Conservation (phyloP, 805 yeast species). For the Wickerhamomyces hampshirensis region DNA sequence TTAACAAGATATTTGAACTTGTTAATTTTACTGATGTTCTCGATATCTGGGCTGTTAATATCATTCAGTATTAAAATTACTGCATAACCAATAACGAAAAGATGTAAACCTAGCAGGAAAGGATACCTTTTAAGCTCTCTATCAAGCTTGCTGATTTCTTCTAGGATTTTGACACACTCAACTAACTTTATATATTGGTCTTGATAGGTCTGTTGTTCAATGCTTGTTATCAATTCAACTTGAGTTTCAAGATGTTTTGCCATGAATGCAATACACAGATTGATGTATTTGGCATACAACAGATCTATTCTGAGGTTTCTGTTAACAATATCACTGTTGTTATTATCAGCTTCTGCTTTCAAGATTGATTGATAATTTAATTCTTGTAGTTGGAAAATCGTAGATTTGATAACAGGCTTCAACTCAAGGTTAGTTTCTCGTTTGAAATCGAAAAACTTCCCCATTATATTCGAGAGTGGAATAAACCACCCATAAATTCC, state of each 20-base stretch:
- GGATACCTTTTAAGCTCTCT: slow-evolving; percentile 19
- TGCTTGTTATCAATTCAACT: slow-evolving; percentile 11
- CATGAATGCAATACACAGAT: slow-evolving; percentile 15
- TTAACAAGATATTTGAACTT: slow-evolving; percentile 21
- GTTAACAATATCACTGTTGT: slow-evolving; percentile 2
- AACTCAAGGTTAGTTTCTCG: slow-evolving; percentile 4
- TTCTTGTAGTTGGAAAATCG: slow-evolving; percentile 3
- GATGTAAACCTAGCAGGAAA: slow-evolving; percentile 17
- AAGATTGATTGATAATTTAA: slow-evolving; percentile 7
- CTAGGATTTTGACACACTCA: slow-evolving; percentile 17
- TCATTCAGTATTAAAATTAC: slow-evolving; percentile 19
- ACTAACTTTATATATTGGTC: slow-evolving; percentile 12
- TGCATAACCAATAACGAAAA: slow-evolving; percentile 19
- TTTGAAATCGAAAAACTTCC: slow-evolving; percentile 23
- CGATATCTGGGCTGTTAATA: no score
- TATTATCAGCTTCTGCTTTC: slow-evolving; percentile 14
- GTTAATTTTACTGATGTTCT: slow-evolving; percentile 17
- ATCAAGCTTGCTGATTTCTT: slow-evolving; percentile 16
- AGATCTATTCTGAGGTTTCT: slow-evolving; percentile 12
- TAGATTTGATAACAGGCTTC: slow-evolving; percentile 2
- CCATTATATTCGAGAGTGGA: slow-evolving; percentile 30
- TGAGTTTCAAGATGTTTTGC: slow-evolving; percentile 12
- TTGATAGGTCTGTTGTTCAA: slow-evolving; percentile 14
- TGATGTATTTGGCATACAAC: slow-evolving; percentile 20
- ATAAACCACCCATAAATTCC: slow-evolving; percentile 37